A percentile compares a stretch with the other conserved stretches of the same genome.
phyloP scores from a whole-genome alignment of 169 alveolate genomes.

The Plasmodium malariae region DNA sequence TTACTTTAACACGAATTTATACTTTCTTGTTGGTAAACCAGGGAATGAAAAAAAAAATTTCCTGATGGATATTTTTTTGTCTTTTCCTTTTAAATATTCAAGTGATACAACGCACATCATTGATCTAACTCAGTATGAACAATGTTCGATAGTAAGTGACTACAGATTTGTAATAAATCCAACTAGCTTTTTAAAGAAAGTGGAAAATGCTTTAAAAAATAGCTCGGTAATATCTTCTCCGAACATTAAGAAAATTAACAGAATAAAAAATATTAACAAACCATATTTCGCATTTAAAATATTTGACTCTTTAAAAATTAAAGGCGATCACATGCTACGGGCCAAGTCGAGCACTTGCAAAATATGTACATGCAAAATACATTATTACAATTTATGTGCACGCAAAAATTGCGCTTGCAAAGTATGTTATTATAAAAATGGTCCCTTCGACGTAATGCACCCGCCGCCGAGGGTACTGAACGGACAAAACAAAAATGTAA shows the following conservation, averaged over 20 bases:
- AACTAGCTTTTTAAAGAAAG: background rate
- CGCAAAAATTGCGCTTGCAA: no score
- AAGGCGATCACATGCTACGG: no score
- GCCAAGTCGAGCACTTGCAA: no score
- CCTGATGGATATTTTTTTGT: conserved; percentile 10
- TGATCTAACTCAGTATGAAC: conserved; percentile 40
- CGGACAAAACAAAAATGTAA: no score
- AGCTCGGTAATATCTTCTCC: background rate
- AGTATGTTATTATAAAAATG: no score
- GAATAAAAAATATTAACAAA: conserved; percentile 13
- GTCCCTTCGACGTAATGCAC: no score
- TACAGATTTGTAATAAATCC: conserved; percentile 27
- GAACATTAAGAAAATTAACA: background rate
- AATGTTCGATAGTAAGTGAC: conserved; percentile 37
- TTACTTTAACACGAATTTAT: conserved; percentile 47
- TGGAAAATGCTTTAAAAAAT: background rate
- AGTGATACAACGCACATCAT: conserved; percentile 19
- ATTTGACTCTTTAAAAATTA: background rate
- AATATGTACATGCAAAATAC: background rate
- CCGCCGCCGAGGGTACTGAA: no score
- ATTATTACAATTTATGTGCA: background rate
- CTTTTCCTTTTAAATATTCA: conserved; percentile 44
- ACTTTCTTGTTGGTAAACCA: conserved; percentile 33
- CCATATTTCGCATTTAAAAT: conserved; percentile 7
- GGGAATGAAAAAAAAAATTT: conserved; percentile 36